Evolutionary conservation across 306 rosid species (phyloP).

Genomic region (Cicer cuneatum): DNA sequence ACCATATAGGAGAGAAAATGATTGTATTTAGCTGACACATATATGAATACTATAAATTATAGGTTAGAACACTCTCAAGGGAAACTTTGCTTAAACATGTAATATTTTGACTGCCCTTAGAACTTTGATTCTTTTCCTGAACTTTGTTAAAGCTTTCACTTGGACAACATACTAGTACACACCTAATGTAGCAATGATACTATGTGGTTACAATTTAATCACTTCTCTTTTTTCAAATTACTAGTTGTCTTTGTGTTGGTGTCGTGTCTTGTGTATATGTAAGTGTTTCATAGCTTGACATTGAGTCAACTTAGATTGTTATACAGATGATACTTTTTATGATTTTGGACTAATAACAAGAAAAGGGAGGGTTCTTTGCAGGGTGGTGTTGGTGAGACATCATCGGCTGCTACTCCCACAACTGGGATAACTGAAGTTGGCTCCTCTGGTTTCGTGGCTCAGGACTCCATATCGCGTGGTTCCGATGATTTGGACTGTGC

Average conservation of each 20-base stretch:
- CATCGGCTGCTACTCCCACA: slow-evolving; percentile 35
- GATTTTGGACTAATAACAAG: not conserved
- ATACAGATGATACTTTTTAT: not conserved
- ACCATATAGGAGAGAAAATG: too few species aligned
- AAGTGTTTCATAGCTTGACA: not conserved
- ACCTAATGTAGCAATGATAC: not conserved
- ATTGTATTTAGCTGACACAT: not conserved
- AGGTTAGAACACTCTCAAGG: not conserved
- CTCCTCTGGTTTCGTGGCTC: slow-evolving; percentile 31
- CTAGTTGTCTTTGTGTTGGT: not conserved
- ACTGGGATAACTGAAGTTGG: slow-evolving; percentile 46
- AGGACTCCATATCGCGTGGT: not conserved
- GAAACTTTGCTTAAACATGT: not conserved
- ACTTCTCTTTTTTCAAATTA: too few species aligned
- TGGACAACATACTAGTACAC: not conserved
- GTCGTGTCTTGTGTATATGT: not conserved
- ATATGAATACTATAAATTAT: not conserved
- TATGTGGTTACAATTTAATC: too few species aligned
- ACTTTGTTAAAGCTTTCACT: not conserved
- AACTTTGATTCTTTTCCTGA: not conserved
- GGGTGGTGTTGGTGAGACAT: slow-evolving; percentile 42
- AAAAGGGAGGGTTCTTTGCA: slow-evolving; percentile 26
- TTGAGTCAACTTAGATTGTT: not conserved
- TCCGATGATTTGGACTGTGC: slow-evolving; percentile 31
- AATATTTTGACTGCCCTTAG: not conserved